A percentile compares a stretch with the other conserved stretches of the same genome.
Conservation (phyloP, 257 asterid genomes). For the Mitragyna speciosa region DNA sequence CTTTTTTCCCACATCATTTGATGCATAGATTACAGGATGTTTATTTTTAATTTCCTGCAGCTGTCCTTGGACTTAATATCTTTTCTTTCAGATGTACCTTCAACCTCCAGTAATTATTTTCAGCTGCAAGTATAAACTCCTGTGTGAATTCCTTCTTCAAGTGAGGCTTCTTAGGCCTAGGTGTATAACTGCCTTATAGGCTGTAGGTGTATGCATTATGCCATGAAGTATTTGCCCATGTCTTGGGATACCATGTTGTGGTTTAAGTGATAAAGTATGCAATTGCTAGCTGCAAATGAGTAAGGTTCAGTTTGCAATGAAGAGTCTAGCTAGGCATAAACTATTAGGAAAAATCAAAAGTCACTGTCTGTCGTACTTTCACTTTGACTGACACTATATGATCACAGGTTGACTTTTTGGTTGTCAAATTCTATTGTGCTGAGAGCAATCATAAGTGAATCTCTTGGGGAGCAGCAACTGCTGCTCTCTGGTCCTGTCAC, state of each 20-base stretch:
- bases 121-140: not conserved
- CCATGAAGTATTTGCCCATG: not conserved
- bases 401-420: constrained; percentile 81
- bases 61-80: not conserved
- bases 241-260: not conserved
- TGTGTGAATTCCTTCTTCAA: not conserved
- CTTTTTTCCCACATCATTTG: not conserved
- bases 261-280: not conserved
- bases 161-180: not conserved
- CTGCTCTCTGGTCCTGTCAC: constrained; percentile 33
- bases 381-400: constrained; percentile 14
- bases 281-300: not conserved
- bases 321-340: not conserved
- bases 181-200: not conserved
- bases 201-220: not conserved
- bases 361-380: not conserved
- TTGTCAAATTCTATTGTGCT: constrained; percentile 66
- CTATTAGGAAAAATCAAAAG: not conserved
- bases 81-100: not conserved
- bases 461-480: constrained; percentile 32
- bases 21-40: too few relatives aligned
- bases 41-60: not conserved
- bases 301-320: not conserved
- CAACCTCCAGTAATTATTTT: not conserved
- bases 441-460: constrained; percentile 59